Conservation (phyloP, 805 yeast species). For the Metschnikowia kunwiensis region DNA sequence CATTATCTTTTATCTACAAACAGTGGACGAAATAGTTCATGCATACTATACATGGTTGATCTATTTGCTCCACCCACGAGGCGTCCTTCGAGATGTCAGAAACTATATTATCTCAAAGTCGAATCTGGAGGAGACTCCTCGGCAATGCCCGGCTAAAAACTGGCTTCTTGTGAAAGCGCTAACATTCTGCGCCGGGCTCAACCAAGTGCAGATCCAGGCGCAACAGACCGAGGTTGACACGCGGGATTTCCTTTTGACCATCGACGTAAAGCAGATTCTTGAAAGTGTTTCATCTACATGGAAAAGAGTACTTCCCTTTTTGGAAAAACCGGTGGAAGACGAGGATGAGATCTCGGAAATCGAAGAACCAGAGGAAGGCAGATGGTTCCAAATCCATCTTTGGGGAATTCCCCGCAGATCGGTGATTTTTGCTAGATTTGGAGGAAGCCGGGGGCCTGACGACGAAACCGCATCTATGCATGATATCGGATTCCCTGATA, state of each 20-base stretch:
- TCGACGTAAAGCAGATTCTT: slow-evolving; percentile 1
- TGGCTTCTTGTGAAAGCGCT: slow-evolving; percentile 2
- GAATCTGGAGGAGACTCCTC: neutral
- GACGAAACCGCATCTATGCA: neutral
- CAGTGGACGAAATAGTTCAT: slow-evolving; percentile 4
- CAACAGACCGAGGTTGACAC: slow-evolving; percentile 6
- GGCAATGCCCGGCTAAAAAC: neutral
- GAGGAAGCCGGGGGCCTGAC: neutral
- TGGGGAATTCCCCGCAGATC: slow-evolving; percentile 1
- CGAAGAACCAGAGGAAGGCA: slow-evolving; percentile 1
- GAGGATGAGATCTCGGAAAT: neutral
- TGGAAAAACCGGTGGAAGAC: neutral
- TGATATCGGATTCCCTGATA: neutral
- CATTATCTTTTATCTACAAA: slow-evolving; percentile 3
- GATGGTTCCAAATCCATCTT: slow-evolving; percentile 3
- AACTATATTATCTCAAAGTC: neutral
- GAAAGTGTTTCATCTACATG: neutral
- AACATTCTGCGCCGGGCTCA: slow-evolving; percentile 4
- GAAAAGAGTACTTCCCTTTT: neutral
- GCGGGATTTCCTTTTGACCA: neutral
- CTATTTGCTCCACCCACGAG: slow-evolving; percentile 6
- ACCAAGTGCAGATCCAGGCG: slow-evolving; percentile 3
- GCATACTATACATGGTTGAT: neutral
- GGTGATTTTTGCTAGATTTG: neutral
- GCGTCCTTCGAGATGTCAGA: neutral